phyloP scores from a whole-genome alignment of 2,329 filamentous ascomycete genomes.

The Fusarium sp. region DNA sequence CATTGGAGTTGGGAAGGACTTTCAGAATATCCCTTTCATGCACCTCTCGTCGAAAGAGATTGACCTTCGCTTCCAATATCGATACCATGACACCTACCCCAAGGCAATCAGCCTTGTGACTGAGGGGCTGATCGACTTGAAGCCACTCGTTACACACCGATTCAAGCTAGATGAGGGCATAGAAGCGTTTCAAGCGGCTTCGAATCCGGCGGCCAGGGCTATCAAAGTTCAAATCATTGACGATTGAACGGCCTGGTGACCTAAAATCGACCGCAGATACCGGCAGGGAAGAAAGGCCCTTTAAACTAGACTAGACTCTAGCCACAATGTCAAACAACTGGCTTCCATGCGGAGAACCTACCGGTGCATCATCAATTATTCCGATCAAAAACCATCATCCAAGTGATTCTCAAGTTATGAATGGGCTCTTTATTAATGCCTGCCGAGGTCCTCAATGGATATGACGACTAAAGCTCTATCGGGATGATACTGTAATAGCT shows the following conservation, averaged over 20 bases:
- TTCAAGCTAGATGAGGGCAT: neutral
- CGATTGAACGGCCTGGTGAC: neutral
- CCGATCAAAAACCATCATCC: too few relatives aligned
- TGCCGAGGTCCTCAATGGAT: too few relatives aligned
- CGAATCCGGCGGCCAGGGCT: neutral
- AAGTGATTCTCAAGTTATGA: too few relatives aligned
- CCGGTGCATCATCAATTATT: too few relatives aligned
- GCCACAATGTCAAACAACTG: neutral
- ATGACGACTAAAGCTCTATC: too few relatives aligned
- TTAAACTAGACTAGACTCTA: neutral
- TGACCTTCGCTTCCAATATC: neutral
- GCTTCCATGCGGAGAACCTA: too few relatives aligned
- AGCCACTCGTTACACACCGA: neutral
- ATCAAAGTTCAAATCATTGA: neutral
- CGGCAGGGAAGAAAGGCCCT: neutral
- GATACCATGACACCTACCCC: neutral
- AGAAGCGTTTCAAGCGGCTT: neutral
- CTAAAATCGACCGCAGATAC: neutral
- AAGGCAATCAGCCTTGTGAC: neutral
- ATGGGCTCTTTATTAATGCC: too few relatives aligned
- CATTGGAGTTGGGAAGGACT: neutral
- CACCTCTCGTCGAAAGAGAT: neutral
- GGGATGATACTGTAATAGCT: too few relatives aligned
- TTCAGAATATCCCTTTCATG: neutral
- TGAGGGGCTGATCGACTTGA: neutral